These are phyloP conservation scores for Colletotrichum agaves DNA, from an alignment of 2,329 filamentous ascomycete genomes.

Conservation along the genomic window DNA sequence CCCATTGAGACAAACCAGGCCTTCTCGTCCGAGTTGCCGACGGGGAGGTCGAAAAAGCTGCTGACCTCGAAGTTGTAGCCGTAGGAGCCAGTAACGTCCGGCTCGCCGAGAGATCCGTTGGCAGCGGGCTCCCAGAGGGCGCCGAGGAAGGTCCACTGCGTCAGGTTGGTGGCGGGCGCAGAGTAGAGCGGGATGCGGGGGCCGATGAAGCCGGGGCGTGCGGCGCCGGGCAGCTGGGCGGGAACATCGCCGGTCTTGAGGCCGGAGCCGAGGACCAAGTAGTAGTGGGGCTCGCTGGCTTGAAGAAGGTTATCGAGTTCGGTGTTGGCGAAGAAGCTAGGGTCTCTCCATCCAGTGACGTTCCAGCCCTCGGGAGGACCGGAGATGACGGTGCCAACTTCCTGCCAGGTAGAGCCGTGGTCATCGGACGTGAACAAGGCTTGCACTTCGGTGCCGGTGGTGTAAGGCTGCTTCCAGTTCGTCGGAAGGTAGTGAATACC, in stretches of 20 bases:
- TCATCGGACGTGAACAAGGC: conserved; percentile 33
- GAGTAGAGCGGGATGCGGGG: conserved; percentile 37
- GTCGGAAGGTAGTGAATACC: conserved; percentile 36
- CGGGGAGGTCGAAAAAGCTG: conserved; percentile 35
- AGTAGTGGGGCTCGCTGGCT: conserved; percentile 34
- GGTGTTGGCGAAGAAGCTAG: conserved; percentile 35
- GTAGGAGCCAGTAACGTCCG: conserved; percentile 36
- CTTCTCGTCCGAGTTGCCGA: conserved; percentile 32
- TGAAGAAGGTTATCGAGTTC: conserved; percentile 31
- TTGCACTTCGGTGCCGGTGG: conserved; percentile 35
- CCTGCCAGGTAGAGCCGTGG: conserved; percentile 32
- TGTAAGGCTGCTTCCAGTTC: conserved; percentile 38
- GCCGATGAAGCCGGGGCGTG: conserved; percentile 37
- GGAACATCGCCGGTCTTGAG: conserved; percentile 37
- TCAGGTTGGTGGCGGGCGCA: conserved; percentile 34
- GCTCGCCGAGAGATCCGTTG: conserved; percentile 32
- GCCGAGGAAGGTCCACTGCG: conserved; percentile 38
- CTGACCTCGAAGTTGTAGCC: conserved; percentile 39
- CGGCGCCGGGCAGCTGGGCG: conserved; percentile 32
- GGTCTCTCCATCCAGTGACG: conserved; percentile 39
- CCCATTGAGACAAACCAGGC: conserved; percentile 37
- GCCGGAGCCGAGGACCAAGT: conserved; percentile 38
- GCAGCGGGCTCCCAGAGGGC: conserved; percentile 38
- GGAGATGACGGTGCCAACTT: conserved; percentile 34
- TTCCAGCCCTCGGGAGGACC: conserved; percentile 37